phyloP scores from a whole-genome alignment of 768 basidiomycete genomes.

The Termitomyces heimii region DNA sequence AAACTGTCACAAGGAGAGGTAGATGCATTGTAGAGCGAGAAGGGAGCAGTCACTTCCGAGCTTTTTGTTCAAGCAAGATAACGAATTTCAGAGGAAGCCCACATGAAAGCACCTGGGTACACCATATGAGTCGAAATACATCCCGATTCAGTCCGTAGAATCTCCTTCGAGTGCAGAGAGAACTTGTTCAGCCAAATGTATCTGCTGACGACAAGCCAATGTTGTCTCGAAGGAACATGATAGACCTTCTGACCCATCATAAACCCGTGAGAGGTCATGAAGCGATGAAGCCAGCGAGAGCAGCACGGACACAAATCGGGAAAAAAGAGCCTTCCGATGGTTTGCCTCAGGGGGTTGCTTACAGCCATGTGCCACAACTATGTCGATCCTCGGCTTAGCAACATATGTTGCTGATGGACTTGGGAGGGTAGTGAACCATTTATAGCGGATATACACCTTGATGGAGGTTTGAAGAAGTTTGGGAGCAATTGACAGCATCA shows the following conservation, averaged over 20 bases:
- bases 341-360: neutral
- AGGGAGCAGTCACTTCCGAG: neutral
- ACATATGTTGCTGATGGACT: neutral
- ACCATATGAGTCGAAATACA: neutral
- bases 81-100: neutral
- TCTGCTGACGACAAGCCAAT: conserved; percentile 7
- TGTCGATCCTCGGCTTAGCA: neutral
- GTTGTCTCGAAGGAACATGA: neutral
- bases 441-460: neutral
- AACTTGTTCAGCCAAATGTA: neutral
- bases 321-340: neutral
- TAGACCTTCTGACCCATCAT: conserved; percentile 1
- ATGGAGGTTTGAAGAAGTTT: neutral
- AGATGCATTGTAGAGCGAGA: conserved; percentile 6
- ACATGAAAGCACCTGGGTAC: neutral
- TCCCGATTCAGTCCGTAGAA: neutral
- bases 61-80: conserved; percentile 2
- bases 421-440: neutral
- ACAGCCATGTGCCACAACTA: neutral
- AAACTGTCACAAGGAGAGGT: neutral
- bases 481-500: neutral
- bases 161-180: neutral
- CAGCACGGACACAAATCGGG: conserved; percentile 1
- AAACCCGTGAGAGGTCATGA: conserved; percentile 5
- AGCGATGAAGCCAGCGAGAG: neutral